Evolutionary conservation across 306 rosid genomes (phyloP), one percentile per base, ranked within the genome.

Genomic region (Vigna reflexopilosa): DNA sequence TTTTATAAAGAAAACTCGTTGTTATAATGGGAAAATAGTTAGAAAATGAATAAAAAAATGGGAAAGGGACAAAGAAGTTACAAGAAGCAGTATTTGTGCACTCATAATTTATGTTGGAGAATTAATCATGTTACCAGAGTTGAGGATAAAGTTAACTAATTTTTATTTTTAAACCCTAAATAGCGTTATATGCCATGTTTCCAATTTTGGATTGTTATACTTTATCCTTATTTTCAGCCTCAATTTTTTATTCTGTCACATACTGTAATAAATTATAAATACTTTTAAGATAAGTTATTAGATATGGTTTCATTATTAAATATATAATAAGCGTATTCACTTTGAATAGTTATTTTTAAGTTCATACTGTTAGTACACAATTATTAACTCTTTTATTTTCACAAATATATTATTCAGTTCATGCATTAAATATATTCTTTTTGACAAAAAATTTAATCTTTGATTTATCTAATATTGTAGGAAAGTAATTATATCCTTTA

Each of bases 141-240:
- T 9, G 45, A 63, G 68, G 68, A 63, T 63, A 32, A 63, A 59
- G 67, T 34, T 63, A 8, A 8, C 26, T 16, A 7, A 7, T 28
- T 28, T 34, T 15, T 32, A 32, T 51, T 52, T 30, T 38, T 54
- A 52, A 72, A 52, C 14, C 11, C 11, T 0, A 34, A 36, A 26
- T 16, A 44, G 58, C 45, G 51, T 74, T 59, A 2, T 20, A 44
- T 42, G 34, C 4, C 72, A 20, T 67, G 72, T 42, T 67, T 44
- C 36, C 72, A 67, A 67, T 16, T 73, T 61, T 59, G 78, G 38
- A 44, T 57, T 30, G 45, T 44, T n/a, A 58, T 45, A 58, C 73
- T 45, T 68, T 68, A 68, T 68, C 57, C 78, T 59, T 4, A 44
- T 42, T 45, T 40, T 20, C 36, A 7, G 66, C 38, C 69, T 74